Evolutionary conservation across 805 yeast genomes (phyloP), one percentile per base, ranked within the genome.

Genomic region (Peterozyma toletana): DNA sequence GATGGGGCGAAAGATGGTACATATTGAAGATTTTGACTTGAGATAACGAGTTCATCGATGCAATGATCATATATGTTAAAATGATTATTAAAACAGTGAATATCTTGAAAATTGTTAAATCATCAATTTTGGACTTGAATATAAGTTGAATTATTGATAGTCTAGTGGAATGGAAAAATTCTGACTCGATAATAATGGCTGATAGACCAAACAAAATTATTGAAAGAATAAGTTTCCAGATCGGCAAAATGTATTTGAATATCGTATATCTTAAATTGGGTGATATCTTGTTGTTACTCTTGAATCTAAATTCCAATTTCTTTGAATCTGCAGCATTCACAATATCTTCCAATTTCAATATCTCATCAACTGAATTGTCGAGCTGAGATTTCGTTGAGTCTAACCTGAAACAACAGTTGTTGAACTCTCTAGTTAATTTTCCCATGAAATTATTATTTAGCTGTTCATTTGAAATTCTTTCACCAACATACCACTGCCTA

Each of bases 21-120:
- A 83, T 71, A 56, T 83, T 82, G 68, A 87, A 87, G 5, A 87
- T 64, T 48, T 80, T 78, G 46, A 86, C 70, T 39, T 76, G 72
- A 3, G 90, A 75, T 41, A 87, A 68, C 18, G 90, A 78, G 30
- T 74, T 70, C 55, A 84, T 68, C 1, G 93, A 73, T 29, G 82
- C 68, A n/a, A 77, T 50, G 46, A 85, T 70, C 89, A 87, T 85
- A 60, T 78, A 84, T 2, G 78, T 71, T 35, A 80, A 60, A 18
- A 83, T 63, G 1, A 67, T 46, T 31, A 76, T 57, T 1, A 80
- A 68, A 6, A 66, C 58, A 38, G 76, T 38, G 42, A 73, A 58
- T 51, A 70, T 63, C 15, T 63, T 50, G 5, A 62, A 40, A 30
- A 50, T 50, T 35, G 52, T 50, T 10, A 47, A 45, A 13, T 47